Evolutionary conservation across 805 yeast species (phyloP), one percentile per base, ranked within the genome.

Genomic region (Metschnikowia peoriensis): DNA sequence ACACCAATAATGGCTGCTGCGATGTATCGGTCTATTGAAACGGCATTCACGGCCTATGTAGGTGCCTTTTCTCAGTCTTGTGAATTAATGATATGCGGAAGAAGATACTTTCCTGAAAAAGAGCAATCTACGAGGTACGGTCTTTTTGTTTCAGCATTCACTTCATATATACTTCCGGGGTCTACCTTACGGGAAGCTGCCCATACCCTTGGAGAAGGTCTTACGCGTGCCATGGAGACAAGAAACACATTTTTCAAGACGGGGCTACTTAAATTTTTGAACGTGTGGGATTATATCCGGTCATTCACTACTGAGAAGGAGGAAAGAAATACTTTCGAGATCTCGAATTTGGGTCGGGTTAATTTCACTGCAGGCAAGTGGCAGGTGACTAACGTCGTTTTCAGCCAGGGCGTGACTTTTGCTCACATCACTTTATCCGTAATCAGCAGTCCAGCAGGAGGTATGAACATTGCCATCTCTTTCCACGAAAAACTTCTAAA

Each of bases 321-420:
- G 22, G 40, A 28, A 9, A 52, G 57, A n/a, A 29, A 40, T 11
- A 49, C 60, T 2, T 28, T 57, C 7, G 61, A 58, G 50, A 53
- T 57, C 15, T 57, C 60, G 10, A 58, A 58, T 29, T 28, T 58
- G 32, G 61, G 61, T 5, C 38, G 41, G 7, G 46, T 41, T 7
- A 27, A 41, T 7, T 17, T 50, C 6, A 7, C 22, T 2, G 44
- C 48, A 15, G 52, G 54, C 6, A 29, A 40, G 3, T 57, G 54
- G 54, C 40, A 14, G 7, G 56, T 52, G n/a, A 45, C 35, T 14
- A 52, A 57, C 28, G 29, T 47, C 11, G 28, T 44, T 1, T 58
- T 58, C 44, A 52, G 59, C 39, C 60, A 57, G 38, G 54, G 60
- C 16, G 52, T 50, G 16, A 47, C 55, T 2, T 39, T 35, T 27